Base-by-base conservation (phyloP, 352 stramenopile species). In the Pythium guiyangense region DNA sequence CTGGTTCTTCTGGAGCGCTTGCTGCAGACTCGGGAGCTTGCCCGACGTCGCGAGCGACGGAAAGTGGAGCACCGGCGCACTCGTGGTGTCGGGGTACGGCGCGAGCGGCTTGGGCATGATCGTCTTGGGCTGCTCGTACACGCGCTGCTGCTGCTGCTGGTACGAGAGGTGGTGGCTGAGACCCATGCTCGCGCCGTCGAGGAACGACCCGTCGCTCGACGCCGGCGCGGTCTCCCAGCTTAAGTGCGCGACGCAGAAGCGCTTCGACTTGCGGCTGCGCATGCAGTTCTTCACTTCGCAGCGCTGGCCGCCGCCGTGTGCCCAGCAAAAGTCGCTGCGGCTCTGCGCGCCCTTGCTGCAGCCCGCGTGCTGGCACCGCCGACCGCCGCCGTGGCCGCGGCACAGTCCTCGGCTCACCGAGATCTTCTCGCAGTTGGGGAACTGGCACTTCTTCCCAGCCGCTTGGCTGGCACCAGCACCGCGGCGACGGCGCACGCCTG, bases 281-380 rank as follows among this genome's bases (percentile, higher is more conserved):
- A 79, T 77, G 64, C 79, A 89, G 49, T 60, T 56, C 51, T 75
- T 73, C 10, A 77, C 77, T 45, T 85, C 70, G 46, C 79, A 89
- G n/a, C 77, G 76, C 46, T 85, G 71, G 37, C 79, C 77, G 34
- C 76, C 79, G 10, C 79, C 79, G 60, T 89, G 79, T 0, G 74
- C 73, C 72, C 78, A 85, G 62, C 79, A 89, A 37, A 77, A 79
- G 49, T 82, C 63, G 25, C 77, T 82, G 42, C 74, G 69, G 45
- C 74, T 84, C 63, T 88, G 77, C 6, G 77, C 77, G 14, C 77
- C 66, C 44, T 84, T 85, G 26, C 60, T 37, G 64, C 79, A 90
- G 5, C 65, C 73, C 0, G 34, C 49, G 26, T 79, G 52, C 20
- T 79, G 73, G 62, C 79, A 90, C 12, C 76, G 71, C 25, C 77